phyloP scores from a whole-genome alignment of 78 protist genomes.

The Bigelowiella natans region DNA sequence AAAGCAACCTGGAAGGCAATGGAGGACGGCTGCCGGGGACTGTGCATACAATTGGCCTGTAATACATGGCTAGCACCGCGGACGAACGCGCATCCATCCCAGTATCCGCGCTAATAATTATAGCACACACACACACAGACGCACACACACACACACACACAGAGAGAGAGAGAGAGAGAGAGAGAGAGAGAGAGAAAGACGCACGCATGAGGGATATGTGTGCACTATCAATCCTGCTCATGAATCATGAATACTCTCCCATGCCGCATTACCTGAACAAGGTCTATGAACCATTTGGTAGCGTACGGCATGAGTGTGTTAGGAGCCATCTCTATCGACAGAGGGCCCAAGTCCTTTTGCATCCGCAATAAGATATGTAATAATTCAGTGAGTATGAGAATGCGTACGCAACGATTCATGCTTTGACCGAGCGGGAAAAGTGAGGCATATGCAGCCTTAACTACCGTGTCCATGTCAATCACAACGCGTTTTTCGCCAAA shows the following conservation, averaged over 20 bases:
- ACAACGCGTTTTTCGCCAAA: no score
- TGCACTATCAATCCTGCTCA: no score
- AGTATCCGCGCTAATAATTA: background rate
- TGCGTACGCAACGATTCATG: no score
- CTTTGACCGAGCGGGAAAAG: no score
- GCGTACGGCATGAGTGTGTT: background rate
- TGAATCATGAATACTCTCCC: no score
- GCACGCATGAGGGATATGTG: no score
- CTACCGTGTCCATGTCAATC: no score
- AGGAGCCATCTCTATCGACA: background rate
- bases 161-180: background rate
- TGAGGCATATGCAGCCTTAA: no score
- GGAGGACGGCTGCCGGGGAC: background rate
- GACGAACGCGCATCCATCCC: conserved; percentile 3
- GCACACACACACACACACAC: background rate
- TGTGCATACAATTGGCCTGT: background rate
- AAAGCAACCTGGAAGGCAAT: background rate
- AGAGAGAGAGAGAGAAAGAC: background rate
- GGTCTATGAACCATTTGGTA: background rate
- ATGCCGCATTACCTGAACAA: background rate
- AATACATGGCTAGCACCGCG: background rate
- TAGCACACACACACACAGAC: background rate
- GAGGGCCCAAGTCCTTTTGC: background rate
- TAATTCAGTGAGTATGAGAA: no score
- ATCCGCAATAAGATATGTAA: no score